Conservation (phyloP, 306 rosid species). For the Clitoria ternatea region DNA sequence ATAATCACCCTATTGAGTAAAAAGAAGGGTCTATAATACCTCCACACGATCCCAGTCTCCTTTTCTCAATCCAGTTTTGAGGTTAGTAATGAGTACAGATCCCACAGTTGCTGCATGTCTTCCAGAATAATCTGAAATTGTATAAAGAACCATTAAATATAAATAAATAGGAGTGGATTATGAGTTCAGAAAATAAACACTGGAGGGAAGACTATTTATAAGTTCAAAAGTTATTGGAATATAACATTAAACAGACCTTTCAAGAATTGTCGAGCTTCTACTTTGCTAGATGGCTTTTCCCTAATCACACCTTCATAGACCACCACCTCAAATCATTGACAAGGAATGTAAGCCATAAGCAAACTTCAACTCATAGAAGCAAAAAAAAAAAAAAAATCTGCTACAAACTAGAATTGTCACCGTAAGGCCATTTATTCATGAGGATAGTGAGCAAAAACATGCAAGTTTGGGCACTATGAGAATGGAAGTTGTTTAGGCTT, state of each 20-base stretch:
- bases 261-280: slow-evolving; percentile 87
- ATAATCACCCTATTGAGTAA: neutral
- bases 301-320: slow-evolving; percentile 82
- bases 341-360: slow-evolving; percentile 38
- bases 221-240: slow-evolving; percentile 7
- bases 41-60: slow-evolving; percentile 88
- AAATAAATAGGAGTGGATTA: neutral
- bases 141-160: neutral
- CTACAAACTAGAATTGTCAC: slow-evolving; percentile 41
- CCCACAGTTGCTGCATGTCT: slow-evolving; percentile 81
- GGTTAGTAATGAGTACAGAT: slow-evolving; percentile 84
- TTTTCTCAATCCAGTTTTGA: slow-evolving; percentile 83
- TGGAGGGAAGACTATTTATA: neutral
- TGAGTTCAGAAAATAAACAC: slow-evolving; percentile 8
- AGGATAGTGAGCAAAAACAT: slow-evolving; percentile 36
- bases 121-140: slow-evolving; percentile 79
- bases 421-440: slow-evolving; percentile 51
- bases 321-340: slow-evolving; percentile 90
- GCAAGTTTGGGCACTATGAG: slow-evolving; percentile 13
- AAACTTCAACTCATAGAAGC: slow-evolving; percentile 1
- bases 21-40: slow-evolving; percentile 37
- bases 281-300: slow-evolving; percentile 90
- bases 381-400: slow-evolving; percentile 7
- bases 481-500: slow-evolving; percentile 11
- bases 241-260: slow-evolving; percentile 51